Percentiles rank a stretch among this genome's conserved stretches.
These are phyloP conservation scores for Entomophthora muscae DNA, from an alignment of 371 early-diverging fungal genomes.

Conservation along the genomic window DNA sequence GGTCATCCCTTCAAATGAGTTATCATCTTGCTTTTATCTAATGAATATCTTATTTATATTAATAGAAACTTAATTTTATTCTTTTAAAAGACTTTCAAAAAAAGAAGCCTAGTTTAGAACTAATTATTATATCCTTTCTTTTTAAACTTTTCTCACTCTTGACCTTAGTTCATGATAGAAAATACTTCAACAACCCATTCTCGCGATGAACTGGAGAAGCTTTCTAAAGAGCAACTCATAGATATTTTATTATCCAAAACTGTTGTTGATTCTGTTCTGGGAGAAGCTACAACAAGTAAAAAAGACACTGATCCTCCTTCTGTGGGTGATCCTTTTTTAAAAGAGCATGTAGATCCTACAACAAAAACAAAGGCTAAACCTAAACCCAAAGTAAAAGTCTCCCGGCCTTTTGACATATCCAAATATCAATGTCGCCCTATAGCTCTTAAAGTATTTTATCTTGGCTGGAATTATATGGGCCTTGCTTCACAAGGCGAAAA, in stretches of 20 bases:
- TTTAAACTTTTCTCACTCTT: too few relatives aligned
- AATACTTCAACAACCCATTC: too few relatives aligned
- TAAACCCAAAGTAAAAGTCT: too few relatives aligned
- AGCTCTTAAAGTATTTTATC: slow-evolving; percentile 76
- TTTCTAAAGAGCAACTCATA: neutral
- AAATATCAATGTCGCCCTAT: slow-evolving; percentile 57
- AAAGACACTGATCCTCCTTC: neutral
- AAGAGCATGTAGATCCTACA: neutral
- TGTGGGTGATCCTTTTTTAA: neutral
- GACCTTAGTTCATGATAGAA: too few relatives aligned
- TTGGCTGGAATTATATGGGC: slow-evolving; percentile 84
- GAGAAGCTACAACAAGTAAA: neutral
- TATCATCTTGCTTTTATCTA: too few relatives aligned
- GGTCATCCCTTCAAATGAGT: too few relatives aligned
- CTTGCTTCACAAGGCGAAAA: slow-evolving; percentile 46
- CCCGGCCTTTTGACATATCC: slow-evolving; percentile 46
- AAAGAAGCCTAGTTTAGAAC: too few relatives aligned
- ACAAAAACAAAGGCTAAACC: neutral
- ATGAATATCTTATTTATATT: too few relatives aligned
- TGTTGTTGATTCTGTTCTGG: neutral
- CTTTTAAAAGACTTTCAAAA: too few relatives aligned
- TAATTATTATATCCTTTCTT: too few relatives aligned
- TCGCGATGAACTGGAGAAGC: neutral
- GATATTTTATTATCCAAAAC: neutral
- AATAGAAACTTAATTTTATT: too few relatives aligned